Evolutionary conservation across 352 stramenopile genomes (phyloP).

Genomic region (Pythium myriotylum): DNA sequence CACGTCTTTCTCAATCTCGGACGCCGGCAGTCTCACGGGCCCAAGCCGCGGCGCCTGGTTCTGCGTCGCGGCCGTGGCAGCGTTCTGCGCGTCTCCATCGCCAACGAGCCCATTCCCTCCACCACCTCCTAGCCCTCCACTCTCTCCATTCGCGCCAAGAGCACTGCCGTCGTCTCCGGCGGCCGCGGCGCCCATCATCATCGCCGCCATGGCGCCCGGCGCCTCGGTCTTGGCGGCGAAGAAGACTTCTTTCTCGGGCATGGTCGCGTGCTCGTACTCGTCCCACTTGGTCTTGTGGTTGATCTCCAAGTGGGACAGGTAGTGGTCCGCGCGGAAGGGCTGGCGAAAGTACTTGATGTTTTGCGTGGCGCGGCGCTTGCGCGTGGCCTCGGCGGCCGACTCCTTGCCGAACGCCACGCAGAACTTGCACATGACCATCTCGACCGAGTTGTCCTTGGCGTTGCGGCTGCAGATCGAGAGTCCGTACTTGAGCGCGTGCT

Average conservation of each 20-base stretch:
- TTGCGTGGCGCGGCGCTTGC: slow-evolving; percentile 61
- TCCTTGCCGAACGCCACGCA: slow-evolving; percentile 76
- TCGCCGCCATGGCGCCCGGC: too few relatives aligned
- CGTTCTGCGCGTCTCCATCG: background rate
- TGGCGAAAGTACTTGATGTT: slow-evolving; percentile 80
- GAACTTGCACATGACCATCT: slow-evolving; percentile 79
- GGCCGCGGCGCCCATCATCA: too few relatives aligned
- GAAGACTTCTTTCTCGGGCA: slow-evolving; percentile 51
- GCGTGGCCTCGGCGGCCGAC: slow-evolving; percentile 43
- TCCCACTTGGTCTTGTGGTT: slow-evolving; percentile 69
- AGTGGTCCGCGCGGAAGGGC: slow-evolving; percentile 70
- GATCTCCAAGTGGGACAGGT: slow-evolving; percentile 68
- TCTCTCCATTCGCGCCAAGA: background rate
- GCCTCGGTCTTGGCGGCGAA: slow-evolving; percentile 16
- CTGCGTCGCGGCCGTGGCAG: slow-evolving; percentile 1
- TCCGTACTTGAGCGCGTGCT: slow-evolving; percentile 71
- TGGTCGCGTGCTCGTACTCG: slow-evolving; percentile 58
- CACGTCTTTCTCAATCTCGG: slow-evolving; percentile 58
- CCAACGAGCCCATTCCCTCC: too few relatives aligned
- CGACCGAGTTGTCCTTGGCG: slow-evolving; percentile 46
- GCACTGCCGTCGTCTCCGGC: background rate
- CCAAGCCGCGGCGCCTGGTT: slow-evolving; percentile 30
- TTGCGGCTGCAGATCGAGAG: slow-evolving; percentile 67
- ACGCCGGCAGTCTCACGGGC: slow-evolving; percentile 47
- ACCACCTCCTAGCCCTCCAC: background rate